A percentile compares a stretch with the other conserved stretches of the same genome.
Evolutionary conservation across 2,329 filamentous ascomycete species (phyloP).

Genomic region (Xylaria multiplex): DNA sequence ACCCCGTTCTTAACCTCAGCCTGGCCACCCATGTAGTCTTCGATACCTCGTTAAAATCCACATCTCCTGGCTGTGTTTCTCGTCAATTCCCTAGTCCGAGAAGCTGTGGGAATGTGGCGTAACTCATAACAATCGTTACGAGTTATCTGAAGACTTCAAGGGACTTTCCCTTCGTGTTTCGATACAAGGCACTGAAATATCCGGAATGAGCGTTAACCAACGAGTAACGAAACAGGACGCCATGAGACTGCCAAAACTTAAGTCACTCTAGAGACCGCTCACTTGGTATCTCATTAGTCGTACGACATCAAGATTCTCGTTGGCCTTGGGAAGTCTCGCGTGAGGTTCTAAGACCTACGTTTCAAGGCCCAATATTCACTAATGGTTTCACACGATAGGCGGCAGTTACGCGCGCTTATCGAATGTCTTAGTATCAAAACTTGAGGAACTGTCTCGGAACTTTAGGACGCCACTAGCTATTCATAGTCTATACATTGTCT

Average conservation of each 20-base stretch:
- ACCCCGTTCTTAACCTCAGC: neutral
- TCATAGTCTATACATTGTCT: neutral
- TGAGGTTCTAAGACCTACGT: neutral
- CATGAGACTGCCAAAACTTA: neutral
- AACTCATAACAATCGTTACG: neutral
- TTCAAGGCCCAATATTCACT: neutral
- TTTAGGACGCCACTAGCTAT: neutral
- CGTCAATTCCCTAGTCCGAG: neutral
- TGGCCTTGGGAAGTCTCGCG: neutral
- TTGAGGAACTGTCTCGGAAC: neutral
- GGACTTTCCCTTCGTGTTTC: neutral
- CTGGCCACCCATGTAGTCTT: neutral
- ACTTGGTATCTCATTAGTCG: neutral
- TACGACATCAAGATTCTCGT: neutral
- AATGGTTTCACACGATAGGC: neutral
- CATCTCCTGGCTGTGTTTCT: neutral
- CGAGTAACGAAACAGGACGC: neutral
- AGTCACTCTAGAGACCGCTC: neutral
- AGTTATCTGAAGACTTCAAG: neutral
- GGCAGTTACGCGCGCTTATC: neutral
- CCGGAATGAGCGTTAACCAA: neutral
- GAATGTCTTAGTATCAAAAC: neutral
- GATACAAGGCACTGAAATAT: neutral
- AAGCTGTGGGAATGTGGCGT: conserved; percentile 14
- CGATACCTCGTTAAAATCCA: neutral